Percentiles rank a stretch among this genome's conserved stretches.
Conservation (phyloP, 2,329 filamentous ascomycete species). For the Akanthomyces dipterigenus region DNA sequence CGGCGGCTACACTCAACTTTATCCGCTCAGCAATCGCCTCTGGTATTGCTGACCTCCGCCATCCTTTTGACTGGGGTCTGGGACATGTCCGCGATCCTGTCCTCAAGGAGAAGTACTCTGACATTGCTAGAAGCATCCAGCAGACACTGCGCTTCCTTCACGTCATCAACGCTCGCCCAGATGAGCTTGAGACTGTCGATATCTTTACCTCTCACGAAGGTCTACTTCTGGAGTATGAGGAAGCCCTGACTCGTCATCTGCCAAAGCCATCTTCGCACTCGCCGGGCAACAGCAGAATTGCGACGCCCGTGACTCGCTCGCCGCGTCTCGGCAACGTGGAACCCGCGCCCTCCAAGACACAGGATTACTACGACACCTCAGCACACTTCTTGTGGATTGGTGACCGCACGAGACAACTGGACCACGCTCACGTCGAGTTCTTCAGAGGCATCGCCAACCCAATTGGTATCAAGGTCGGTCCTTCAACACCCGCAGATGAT, state of each 20-base stretch:
- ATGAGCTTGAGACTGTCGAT: slow-evolving; percentile 84
- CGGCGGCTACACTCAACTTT: slow-evolving; percentile 90
- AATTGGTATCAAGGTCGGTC: slow-evolving; percentile 93
- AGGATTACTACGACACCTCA: slow-evolving; percentile 86
- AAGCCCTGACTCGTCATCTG: slow-evolving; percentile 72
- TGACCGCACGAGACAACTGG: slow-evolving; percentile 87
- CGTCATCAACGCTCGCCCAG: slow-evolving; percentile 80
- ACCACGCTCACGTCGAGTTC: slow-evolving; percentile 93
- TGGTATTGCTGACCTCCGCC: slow-evolving; percentile 89
- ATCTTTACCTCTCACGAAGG: slow-evolving; percentile 95
- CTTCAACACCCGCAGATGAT: slow-evolving; percentile 70
- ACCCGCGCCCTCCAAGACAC: slow-evolving; percentile 25
- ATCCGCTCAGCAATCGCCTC: slow-evolving; percentile 75
- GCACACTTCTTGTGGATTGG: slow-evolving; percentile 98
- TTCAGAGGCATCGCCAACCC: slow-evolving; percentile 95
- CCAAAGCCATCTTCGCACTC: slow-evolving; percentile 49
- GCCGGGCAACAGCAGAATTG: slow-evolving; percentile 18
- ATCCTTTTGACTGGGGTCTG: slow-evolving; percentile 88
- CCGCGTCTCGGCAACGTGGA: slow-evolving; percentile 15
- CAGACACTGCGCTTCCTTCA: slow-evolving; percentile 92
- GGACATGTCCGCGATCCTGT: slow-evolving; percentile 81
- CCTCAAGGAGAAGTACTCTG: slow-evolving; percentile 78
- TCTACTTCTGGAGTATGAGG: slow-evolving; percentile 88
- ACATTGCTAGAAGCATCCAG: slow-evolving; percentile 78
- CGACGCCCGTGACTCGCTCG: slow-evolving; percentile 22